Evolutionary conservation across 176 grass and related monocot genomes (phyloP).

Genomic region (Cymbopogon citratus): DNA sequence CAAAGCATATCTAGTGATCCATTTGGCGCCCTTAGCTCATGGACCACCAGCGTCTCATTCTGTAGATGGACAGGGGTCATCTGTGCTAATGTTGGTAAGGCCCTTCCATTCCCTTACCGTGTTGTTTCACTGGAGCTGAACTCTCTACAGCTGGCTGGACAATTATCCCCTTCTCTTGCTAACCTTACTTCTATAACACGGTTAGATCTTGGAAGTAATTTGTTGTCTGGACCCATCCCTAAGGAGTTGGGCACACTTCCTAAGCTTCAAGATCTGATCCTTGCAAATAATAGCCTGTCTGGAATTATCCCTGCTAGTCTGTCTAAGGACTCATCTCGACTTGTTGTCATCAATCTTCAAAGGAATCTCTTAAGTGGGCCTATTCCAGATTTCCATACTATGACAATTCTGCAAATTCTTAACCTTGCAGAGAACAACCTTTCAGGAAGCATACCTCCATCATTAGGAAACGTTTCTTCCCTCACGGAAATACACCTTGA

Average conservation of each 20-base stretch:
- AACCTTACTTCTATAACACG: slow-evolving; percentile 31
- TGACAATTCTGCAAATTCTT: not conserved
- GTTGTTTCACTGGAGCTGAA: slow-evolving; percentile 4
- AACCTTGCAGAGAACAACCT: not conserved
- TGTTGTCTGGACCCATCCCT: not conserved
- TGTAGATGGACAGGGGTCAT: slow-evolving; percentile 28
- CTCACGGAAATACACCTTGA: not conserved
- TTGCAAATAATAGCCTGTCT: not conserved
- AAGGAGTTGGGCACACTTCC: not conserved
- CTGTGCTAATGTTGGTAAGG: not conserved
- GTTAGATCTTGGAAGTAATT: slow-evolving; percentile 26
- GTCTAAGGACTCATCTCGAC: not conserved
- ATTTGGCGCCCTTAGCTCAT: not conserved
- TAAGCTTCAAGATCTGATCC: not conserved
- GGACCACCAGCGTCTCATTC: not conserved
- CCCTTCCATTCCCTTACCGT: not conserved
- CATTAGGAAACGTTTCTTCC: slow-evolving; percentile 29
- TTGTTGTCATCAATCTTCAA: not conserved
- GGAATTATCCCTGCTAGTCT: slow-evolving; percentile 1
- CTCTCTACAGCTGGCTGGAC: not conserved
- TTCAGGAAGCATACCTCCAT: slow-evolving; percentile 12
- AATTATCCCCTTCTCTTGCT: slow-evolving; percentile 10
- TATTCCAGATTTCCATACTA: not conserved
- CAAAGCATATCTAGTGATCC: not conserved
- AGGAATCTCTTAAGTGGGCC: not conserved